These are phyloP conservation scores for Magnusiomyces ingens DNA, from an alignment of 1,139 yeast species.

Conservation along the genomic window DNA sequence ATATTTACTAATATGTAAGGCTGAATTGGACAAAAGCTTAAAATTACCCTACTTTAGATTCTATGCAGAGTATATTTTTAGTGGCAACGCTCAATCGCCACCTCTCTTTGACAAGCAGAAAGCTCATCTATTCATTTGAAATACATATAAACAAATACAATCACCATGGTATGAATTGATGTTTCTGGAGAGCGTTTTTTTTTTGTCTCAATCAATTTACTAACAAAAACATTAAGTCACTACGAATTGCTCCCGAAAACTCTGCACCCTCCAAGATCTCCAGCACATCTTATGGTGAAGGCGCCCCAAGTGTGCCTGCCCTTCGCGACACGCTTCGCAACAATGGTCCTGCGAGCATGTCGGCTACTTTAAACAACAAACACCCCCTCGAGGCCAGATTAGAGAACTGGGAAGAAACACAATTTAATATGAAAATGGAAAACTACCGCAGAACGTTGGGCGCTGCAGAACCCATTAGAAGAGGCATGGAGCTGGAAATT, in stretches of 20 bases:
- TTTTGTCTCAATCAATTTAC: too few species aligned
- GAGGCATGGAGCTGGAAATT: constrained; percentile 77
- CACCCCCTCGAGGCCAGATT: constrained; percentile 83
- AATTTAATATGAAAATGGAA: constrained; percentile 64
- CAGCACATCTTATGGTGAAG: constrained; percentile 23
- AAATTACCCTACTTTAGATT: too few species aligned
- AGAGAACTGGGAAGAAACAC: constrained; percentile 72
- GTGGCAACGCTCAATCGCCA: too few species aligned
- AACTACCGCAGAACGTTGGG: constrained; percentile 80
- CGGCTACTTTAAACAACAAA: constrained; percentile 68
- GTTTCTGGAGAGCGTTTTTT: too few species aligned
- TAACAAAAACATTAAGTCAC: constrained; percentile 17
- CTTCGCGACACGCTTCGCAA: constrained; percentile 28
- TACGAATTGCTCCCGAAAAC: constrained; percentile 25
- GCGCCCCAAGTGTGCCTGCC: constrained; percentile 27
- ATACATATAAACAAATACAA: too few species aligned
- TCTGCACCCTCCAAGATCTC: constrained; percentile 21
- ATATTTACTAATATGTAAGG: too few species aligned
- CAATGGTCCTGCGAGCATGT: constrained; percentile 32
- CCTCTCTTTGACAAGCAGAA: too few species aligned
- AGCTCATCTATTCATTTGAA: too few species aligned
- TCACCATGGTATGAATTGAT: too few species aligned
- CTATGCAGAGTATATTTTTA: too few species aligned
- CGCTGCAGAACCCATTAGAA: constrained; percentile 85
- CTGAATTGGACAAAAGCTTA: too few species aligned